Percentiles rank a stretch among this genome's conserved stretches.
Evolutionary conservation across 768 basidiomycete species (phyloP).

Genomic region (Suillus sp.): DNA sequence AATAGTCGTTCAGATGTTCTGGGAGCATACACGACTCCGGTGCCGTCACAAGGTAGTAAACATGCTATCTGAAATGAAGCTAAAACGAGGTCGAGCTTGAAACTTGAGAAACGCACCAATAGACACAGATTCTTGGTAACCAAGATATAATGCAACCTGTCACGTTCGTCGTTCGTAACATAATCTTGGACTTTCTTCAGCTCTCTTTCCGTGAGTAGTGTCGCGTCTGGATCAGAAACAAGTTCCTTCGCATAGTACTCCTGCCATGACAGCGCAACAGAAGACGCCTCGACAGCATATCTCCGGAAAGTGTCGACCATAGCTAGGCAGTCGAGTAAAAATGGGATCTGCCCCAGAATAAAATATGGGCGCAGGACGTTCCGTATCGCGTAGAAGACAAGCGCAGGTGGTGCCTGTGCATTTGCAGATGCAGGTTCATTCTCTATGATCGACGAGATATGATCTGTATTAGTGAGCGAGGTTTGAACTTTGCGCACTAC

Average conservation of each 20-base stretch:
- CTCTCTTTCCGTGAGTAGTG: slow-evolving; percentile 25
- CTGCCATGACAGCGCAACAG: slow-evolving; percentile 30
- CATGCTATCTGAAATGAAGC: slow-evolving; percentile 21
- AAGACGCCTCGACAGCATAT: slow-evolving; percentile 19
- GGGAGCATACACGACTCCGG: slow-evolving; percentile 29
- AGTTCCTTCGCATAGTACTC: slow-evolving; percentile 22
- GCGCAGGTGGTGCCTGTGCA: slow-evolving; percentile 14
- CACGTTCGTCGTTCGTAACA: slow-evolving; percentile 15
- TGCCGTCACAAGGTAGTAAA: slow-evolving; percentile 32
- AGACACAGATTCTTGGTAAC: slow-evolving; percentile 24
- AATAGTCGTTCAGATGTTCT: slow-evolving; percentile 28
- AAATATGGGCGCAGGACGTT: slow-evolving; percentile 33
- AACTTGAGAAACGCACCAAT: slow-evolving; percentile 19
- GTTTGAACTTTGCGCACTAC: neutral
- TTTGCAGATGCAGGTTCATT: neutral
- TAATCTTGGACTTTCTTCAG: slow-evolving; percentile 15
- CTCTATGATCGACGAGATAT: neutral
- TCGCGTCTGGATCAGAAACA: slow-evolving; percentile 14
- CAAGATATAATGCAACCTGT: slow-evolving; percentile 27
- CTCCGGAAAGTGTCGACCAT: slow-evolving; percentile 27
- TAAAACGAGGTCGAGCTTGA: neutral
- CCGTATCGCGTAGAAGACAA: slow-evolving; percentile 31
- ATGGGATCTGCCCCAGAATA: slow-evolving; percentile 34
- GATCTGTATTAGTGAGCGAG: slow-evolving; percentile 10
- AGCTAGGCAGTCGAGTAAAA: slow-evolving; percentile 28